Base-by-base conservation (phyloP, 192 early-diverging fungal genomes). In the Polychytrium aggregatum region DNA sequence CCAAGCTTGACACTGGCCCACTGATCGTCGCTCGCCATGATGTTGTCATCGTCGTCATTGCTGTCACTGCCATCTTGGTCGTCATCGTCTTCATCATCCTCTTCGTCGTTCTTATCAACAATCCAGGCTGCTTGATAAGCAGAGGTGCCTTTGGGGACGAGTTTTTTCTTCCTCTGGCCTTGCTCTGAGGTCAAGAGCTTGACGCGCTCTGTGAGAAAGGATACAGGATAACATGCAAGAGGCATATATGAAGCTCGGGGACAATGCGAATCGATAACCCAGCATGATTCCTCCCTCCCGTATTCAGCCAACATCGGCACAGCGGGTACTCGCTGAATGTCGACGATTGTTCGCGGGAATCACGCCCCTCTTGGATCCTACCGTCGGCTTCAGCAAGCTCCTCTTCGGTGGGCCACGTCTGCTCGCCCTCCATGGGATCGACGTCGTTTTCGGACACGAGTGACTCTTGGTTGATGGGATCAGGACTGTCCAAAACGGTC, bases 101-200 rank as follows among this genome's bases (percentile, higher is more conserved):
- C 73, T 44, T 85, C 81, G 18, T 78, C 77, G 26, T 76, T 78
- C 9, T 80, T 78, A 54, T 95, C 92, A 11, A 89, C 56, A 57
- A 98, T 94, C 95, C 95, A 98, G 1, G 90, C 87, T 17, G 95
- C 95, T 69, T 98, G 95, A 70, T 98, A 98, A 30, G 84, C 63
- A 10, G 95, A 98, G 18, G 87, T 95, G 27, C 95, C 95, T 63
- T 90, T 91, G 9, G 94, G 94, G 14, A 93, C 91, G 37, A 82
- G 81, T 43, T 82, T 76, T 21, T 73, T 62, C 54, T 71, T 48
- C n/a, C n/a, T n/a, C n/a, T n/a, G n/a, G n/a, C n/a, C n/a, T n/a
- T n/a, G n/a, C n/a, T n/a, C n/a, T n/a, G n/a, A n/a, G n/a, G n/a
- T n/a, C n/a, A n/a, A n/a, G n/a, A n/a, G n/a, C n/a, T n/a, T n/a